Conservation (phyloP, 1,139 yeast species). For the Diutina scorzettiae region DNA sequence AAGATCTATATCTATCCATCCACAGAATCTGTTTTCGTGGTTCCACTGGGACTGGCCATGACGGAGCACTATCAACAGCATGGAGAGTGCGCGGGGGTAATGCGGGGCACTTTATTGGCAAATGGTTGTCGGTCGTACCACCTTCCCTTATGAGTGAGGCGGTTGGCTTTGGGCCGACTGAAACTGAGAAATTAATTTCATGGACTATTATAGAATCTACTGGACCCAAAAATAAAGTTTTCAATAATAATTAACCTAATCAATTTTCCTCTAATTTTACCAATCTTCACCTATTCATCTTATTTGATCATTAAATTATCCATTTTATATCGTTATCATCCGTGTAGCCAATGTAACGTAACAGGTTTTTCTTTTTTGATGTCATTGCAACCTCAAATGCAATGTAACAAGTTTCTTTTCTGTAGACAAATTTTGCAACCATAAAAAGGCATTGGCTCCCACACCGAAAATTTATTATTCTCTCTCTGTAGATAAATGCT, state of each 20-base stretch:
- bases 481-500: constrained; percentile 1
- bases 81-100: not conserved
- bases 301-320: too few relatives aligned
- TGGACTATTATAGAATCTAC: too few relatives aligned
- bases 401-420: constrained; percentile 5
- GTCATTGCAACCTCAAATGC: not conserved
- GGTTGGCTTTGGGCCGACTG: too few relatives aligned
- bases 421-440: not conserved
- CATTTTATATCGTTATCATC: too few relatives aligned
- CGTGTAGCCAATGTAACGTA: not conserved
- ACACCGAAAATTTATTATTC: not conserved
- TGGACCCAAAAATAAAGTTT: too few relatives aligned
- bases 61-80: constrained; percentile 37
- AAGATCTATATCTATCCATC: constrained; percentile 70
- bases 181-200: too few relatives aligned
- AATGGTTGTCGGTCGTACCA: too few relatives aligned
- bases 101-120: too few relatives aligned
- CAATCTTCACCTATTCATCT: too few relatives aligned
- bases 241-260: too few relatives aligned
- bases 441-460: not conserved
- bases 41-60: constrained; percentile 76
- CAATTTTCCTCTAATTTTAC: too few relatives aligned
- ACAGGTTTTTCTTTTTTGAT: not conserved
- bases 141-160: too few relatives aligned
- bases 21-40: constrained; percentile 59